These are phyloP conservation scores for Leishmania lainsoni DNA, from an alignment of 208 protist species.

Conservation along the genomic window DNA sequence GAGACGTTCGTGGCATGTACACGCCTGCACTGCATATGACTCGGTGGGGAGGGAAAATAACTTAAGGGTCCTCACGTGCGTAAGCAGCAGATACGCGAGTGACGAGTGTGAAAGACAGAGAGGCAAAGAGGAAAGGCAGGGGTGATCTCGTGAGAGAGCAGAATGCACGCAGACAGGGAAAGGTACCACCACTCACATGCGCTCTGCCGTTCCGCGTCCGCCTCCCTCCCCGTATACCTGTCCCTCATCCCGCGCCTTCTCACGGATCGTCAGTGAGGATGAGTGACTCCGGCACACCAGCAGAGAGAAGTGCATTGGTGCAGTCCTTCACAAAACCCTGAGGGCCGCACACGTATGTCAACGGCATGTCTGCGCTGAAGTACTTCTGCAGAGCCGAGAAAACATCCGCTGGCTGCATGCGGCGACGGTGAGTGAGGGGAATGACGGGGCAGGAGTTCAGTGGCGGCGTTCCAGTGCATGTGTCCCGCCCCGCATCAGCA, in stretches of 20 bases:
- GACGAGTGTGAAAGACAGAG: neutral
- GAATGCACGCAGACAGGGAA: neutral
- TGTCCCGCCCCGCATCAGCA: neutral
- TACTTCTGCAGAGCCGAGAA: constrained; percentile 33
- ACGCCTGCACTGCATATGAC: neutral
- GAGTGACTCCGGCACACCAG: constrained; percentile 52
- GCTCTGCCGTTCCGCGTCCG: neutral
- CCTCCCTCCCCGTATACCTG: neutral
- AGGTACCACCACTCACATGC: neutral
- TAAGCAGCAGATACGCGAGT: neutral
- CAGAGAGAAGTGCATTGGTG: constrained; percentile 41
- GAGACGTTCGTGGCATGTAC: neutral
- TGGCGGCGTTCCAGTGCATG: neutral
- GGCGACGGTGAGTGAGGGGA: constrained; percentile 39
- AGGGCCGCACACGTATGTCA: constrained; percentile 78
- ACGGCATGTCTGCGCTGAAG: constrained; percentile 40
- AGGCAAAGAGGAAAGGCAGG: neutral
- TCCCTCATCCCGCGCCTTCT: neutral
- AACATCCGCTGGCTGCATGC: constrained; percentile 43
- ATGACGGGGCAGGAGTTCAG: neutral
- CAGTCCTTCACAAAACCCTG: constrained; percentile 51
- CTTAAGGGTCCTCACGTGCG: neutral
- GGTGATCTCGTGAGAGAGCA: neutral
- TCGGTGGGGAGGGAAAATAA: neutral
- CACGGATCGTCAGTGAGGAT: constrained; percentile 69